These are phyloP conservation scores for Arthrobotrys entomopaga DNA, from an alignment of 2,329 filamentous ascomycete genomes.

Conservation along the genomic window DNA sequence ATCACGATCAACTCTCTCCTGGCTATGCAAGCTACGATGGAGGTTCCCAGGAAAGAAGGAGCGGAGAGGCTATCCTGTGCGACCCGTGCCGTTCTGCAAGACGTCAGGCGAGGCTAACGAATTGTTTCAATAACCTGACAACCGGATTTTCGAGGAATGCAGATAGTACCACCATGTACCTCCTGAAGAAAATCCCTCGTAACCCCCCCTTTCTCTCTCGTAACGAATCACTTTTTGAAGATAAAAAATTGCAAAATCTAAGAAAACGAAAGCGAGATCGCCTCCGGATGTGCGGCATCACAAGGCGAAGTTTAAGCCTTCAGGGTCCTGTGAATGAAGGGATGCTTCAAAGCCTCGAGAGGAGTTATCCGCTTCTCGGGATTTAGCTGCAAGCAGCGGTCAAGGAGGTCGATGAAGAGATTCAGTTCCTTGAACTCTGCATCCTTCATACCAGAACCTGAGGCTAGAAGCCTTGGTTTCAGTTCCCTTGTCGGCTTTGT, in stretches of 20 bases:
- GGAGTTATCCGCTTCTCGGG: conserved; percentile 92
- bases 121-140: conserved; percentile 13
- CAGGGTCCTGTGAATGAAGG: conserved; percentile 71
- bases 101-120: conserved; percentile 45
- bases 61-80: conserved; percentile 46
- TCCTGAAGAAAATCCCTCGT: background rate
- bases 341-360: conserved; percentile 84
- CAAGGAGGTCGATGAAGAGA: conserved; percentile 85
- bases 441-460: conserved; percentile 77
- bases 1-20: background rate
- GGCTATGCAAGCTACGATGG: conserved; percentile 13
- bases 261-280: background rate
- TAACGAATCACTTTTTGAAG: background rate
- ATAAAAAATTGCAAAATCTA: conserved; percentile 4
- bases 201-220: background rate
- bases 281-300: background rate
- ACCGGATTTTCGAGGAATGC: background rate
- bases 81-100: conserved; percentile 55
- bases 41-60: conserved; percentile 14
- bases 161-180: conserved; percentile 24
- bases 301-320: conserved; percentile 33
- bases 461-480: conserved; percentile 79
- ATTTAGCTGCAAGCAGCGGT: conserved; percentile 87
- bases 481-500: conserved; percentile 83
- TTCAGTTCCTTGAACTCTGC: conserved; percentile 80